Evolutionary conservation across 768 basidiomycete genomes (phyloP), one percentile per base, ranked within the genome.

Genomic region (Glaciozyma martinii): DNA sequence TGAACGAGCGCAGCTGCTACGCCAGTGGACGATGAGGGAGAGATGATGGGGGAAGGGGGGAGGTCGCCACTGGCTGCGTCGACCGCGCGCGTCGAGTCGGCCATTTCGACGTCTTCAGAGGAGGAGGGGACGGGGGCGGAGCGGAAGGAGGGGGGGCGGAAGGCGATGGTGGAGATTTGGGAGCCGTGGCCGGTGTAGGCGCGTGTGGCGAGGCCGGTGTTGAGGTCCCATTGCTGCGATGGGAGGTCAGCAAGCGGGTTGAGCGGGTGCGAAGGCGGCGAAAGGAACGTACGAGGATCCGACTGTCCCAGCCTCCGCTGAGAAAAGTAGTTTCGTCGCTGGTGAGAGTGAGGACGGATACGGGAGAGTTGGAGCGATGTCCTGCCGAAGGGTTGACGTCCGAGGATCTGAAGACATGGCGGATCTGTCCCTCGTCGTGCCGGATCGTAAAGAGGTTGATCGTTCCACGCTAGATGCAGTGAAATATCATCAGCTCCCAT

Each of bases 161-260:
- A 81, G 29, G 87, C 85, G 47, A 97, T 79, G 10, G 85, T 83
- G 5, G 90, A 84, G 19, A 98, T 82, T 75, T 95, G 93, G 5
- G 90, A 84, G 30, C 86, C 84, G 72, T 95, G 90, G 1, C 86
- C 82, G 1, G 82, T 84, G 75, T 89, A 98, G 55, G 81, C 84
- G 56, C 91, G 84, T 18, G 85, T 82, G 47, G 79, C 79, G 66
- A 88, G 82, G 10, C 95, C 94, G 0, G 87, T 93, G 74, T 99
- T 89, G 44, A 99, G 82, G 77, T 98, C 94, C 94, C 95, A 98
- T 84, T 97, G 89, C 94, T 98, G 71, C 9, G 37, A 30, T 60
- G 40, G 63, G n/a, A n/a, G n/a, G n/a, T n/a, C n/a, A 40, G 47
- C 72, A 62, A 53, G n/a, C 57, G 54, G 62, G 44, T 65, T 56